phyloP scores from a whole-genome alignment of 441 rosid genomes.

The Adansonia gregorii region DNA sequence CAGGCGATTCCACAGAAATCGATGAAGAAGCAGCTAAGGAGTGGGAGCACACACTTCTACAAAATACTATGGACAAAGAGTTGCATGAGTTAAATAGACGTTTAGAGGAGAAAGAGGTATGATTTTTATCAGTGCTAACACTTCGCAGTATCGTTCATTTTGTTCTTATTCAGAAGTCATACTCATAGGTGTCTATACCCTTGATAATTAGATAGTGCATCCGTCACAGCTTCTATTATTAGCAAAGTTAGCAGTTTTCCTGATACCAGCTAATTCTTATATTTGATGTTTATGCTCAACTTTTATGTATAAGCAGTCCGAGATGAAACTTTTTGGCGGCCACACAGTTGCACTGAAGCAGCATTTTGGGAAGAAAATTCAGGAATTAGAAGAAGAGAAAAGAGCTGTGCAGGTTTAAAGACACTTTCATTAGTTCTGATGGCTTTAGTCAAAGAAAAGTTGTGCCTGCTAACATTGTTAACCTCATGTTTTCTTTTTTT shows the following conservation, averaged over 20 bases:
- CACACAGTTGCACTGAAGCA: slow-evolving; percentile 81
- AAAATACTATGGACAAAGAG: slow-evolving; percentile 94
- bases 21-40: slow-evolving; percentile 90
- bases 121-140: slow-evolving; percentile 6
- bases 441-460: slow-evolving; percentile 14
- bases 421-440: slow-evolving; percentile 26
- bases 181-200: neutral
- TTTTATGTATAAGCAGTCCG: slow-evolving; percentile 62
- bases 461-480: slow-evolving; percentile 12
- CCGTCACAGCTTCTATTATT: neutral
- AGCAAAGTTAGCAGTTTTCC: neutral
- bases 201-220: neutral
- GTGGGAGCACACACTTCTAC: slow-evolving; percentile 95
- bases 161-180: neutral
- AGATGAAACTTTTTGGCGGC: slow-evolving; percentile 91
- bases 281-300: neutral
- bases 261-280: neutral
- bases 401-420: slow-evolving; percentile 77
- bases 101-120: slow-evolving; percentile 95
- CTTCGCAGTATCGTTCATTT: slow-evolving; percentile 19
- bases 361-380: slow-evolving; percentile 94
- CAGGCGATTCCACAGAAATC: slow-evolving; percentile 75
- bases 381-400: slow-evolving; percentile 92
- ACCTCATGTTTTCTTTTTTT: slow-evolving; percentile 18
- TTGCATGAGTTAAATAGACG: slow-evolving; percentile 88